Evolutionary conservation across 1,139 yeast species (phyloP).

Genomic region (Hemisphaericaspora lyxosophila): DNA sequence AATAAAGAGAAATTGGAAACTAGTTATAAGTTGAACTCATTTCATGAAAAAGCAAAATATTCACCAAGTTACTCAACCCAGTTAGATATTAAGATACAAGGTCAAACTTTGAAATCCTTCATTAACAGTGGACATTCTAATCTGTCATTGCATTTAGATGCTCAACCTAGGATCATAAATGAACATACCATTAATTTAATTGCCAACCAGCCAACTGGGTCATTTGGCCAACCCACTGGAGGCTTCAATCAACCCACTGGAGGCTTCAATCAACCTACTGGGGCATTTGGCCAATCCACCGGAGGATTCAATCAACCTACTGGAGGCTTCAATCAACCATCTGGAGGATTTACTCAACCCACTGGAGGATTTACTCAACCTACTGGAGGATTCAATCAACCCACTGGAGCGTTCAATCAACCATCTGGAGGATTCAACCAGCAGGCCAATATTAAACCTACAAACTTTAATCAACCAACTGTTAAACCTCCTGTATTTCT

Average conservation of each 20-base stretch:
- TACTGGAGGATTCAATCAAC: neutral
- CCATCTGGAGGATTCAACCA: too few relatives aligned
- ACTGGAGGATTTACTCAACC: neutral
- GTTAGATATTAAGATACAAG: conserved; percentile 49
- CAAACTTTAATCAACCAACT: too few relatives aligned
- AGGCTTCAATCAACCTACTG: neutral
- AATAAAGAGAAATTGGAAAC: conserved; percentile 46
- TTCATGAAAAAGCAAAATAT: conserved; percentile 48
- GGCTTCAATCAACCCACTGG: too few relatives aligned
- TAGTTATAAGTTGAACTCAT: conserved; percentile 44
- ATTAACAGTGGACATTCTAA: conserved; percentile 43
- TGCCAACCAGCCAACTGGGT: neutral
- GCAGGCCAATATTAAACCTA: too few relatives aligned
- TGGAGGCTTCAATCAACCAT: too few relatives aligned
- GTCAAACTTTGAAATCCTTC: conserved; percentile 27
- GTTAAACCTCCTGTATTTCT: conserved; percentile 1
- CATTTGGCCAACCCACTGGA: too few relatives aligned
- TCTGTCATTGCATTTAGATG: conserved; percentile 21
- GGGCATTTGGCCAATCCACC: neutral
- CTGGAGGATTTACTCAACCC: too few relatives aligned
- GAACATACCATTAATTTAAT: neutral
- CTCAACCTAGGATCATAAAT: conserved; percentile 6
- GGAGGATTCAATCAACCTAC: too few relatives aligned
- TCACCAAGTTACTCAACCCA: conserved; percentile 58
- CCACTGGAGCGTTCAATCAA: neutral